Conservation (phyloP, 129 eudicot species). For the Pittosporum tobira region DNA sequence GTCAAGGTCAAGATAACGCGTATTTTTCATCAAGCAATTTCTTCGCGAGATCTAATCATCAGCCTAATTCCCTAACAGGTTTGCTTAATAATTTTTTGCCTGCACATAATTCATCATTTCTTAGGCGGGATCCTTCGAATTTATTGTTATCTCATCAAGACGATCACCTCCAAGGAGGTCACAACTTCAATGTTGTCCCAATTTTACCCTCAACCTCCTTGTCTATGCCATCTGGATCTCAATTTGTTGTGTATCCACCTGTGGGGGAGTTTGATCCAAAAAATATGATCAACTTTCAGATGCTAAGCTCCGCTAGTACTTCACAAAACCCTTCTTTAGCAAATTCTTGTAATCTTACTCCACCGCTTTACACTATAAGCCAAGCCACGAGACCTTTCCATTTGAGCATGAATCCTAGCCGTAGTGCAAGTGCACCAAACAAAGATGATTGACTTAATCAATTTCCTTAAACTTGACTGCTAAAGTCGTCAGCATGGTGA, state of each 20-base stretch:
- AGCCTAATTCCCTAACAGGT: conserved; percentile 26
- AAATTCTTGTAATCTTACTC: conserved; percentile 18
- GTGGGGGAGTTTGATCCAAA: conserved; percentile 20
- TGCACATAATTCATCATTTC: conserved; percentile 27
- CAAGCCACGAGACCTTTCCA: conserved; percentile 47
- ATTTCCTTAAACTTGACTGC: conserved; percentile 3
- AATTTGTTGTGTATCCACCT: conserved; percentile 27
- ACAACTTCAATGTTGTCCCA: conserved; percentile 26
- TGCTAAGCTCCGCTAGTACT: conserved; percentile 32
- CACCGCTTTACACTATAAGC: conserved; percentile 27
- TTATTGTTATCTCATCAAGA: conserved; percentile 34
- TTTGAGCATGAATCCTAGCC: conserved; percentile 38
- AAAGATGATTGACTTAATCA: conserved; percentile 24
- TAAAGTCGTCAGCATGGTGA: conserved; percentile 1
- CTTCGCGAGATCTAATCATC: conserved; percentile 12
- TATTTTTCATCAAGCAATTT: conserved; percentile 25
- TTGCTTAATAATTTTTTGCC: conserved; percentile 27
- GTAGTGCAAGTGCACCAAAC: conserved; percentile 22
- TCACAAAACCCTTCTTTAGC: conserved; percentile 29
- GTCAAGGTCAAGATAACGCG: conserved; percentile 18
- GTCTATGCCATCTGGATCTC: conserved; percentile 25
- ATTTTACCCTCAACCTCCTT: conserved; percentile 8
- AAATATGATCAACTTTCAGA: conserved; percentile 32
- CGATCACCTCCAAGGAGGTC: conserved; percentile 24
- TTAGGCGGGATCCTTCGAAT: conserved; percentile 51